phyloP scores from a whole-genome alignment of 2,329 filamentous ascomycete genomes.

The Trichoderma polysporum region DNA sequence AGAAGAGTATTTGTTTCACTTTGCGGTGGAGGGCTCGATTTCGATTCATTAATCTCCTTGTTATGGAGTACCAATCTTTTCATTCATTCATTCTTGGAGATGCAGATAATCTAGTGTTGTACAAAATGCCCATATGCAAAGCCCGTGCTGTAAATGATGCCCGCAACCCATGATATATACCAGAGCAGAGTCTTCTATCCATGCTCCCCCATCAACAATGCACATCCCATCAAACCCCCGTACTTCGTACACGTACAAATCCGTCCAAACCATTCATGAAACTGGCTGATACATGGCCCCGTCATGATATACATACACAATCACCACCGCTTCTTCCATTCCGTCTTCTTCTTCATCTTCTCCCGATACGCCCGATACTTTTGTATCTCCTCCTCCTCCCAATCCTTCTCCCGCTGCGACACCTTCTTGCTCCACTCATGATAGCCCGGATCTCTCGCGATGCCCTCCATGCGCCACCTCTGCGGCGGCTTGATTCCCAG shows the following conservation, averaged over 20 bases:
- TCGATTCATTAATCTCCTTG: neutral
- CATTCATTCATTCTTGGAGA: neutral
- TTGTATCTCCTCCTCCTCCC: constrained; percentile 33
- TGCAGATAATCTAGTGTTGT: neutral
- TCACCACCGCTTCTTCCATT: neutral
- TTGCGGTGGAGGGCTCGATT: neutral
- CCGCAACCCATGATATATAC: neutral
- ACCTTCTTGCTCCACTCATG: constrained; percentile 37
- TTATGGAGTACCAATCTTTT: neutral
- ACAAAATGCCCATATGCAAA: neutral
- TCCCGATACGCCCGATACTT: constrained; percentile 29
- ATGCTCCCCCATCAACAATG: neutral
- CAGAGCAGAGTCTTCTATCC: constrained; percentile 2
- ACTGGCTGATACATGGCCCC: too few species aligned
- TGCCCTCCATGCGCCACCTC: constrained; percentile 58
- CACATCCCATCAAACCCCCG: neutral
- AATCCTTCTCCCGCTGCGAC: constrained; percentile 29
- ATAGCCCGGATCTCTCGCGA: constrained; percentile 46
- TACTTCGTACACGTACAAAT: neutral
- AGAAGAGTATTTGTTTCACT: neutral
- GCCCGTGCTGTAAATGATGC: neutral
- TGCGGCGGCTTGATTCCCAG: constrained; percentile 61
- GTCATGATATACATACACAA: neutral
- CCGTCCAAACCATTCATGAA: neutral
- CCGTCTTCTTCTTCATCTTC: constrained; percentile 21